Percentiles rank a stretch among this genome's conserved stretches.
Evolutionary conservation across 805 yeast species (phyloP).

Genomic region (Nakazawaea laoshanensis): DNA sequence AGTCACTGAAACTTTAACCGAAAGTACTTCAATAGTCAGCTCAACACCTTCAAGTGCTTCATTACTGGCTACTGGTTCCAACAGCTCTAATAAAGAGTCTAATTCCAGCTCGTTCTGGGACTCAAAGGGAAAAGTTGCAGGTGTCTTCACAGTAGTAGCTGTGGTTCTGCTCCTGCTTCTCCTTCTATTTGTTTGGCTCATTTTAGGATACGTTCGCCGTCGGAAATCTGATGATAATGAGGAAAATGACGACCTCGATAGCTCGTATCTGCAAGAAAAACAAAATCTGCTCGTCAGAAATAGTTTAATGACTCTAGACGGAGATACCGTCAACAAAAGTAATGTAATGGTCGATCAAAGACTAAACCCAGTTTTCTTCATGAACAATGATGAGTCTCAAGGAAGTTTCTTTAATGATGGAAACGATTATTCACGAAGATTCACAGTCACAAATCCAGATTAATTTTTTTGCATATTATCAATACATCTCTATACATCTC

Average conservation of each 20-base stretch:
- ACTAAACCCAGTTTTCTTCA: conserved; percentile 44
- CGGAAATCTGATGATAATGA: neutral
- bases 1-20: conserved; percentile 1
- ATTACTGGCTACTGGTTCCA: conserved; percentile 8
- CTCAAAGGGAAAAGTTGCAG: conserved; percentile 73
- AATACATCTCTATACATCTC: no score
- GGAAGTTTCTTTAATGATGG: conserved; percentile 41
- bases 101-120: conserved; percentile 43
- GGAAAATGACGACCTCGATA: neutral
- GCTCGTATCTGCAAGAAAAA: conserved; percentile 12
- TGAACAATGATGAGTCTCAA: conserved; percentile 28
- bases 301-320: conserved; percentile 5
- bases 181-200: conserved; percentile 31
- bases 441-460: conserved; percentile 39
- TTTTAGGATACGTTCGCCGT: conserved; percentile 12
- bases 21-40: neutral
- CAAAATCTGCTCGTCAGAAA: conserved; percentile 9
- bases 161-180: conserved; percentile 42
- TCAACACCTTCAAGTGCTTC: neutral
- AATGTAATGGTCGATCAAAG: conserved; percentile 41
- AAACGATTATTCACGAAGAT: conserved; percentile 45
- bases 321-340: conserved; percentile 15
- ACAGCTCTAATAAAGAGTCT: conserved; percentile 7
- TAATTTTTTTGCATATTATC: no score
- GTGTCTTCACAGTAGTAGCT: conserved; percentile 77